phyloP scores from a whole-genome alignment of 345 rosid genomes.

The Syzygium jambos region DNA sequence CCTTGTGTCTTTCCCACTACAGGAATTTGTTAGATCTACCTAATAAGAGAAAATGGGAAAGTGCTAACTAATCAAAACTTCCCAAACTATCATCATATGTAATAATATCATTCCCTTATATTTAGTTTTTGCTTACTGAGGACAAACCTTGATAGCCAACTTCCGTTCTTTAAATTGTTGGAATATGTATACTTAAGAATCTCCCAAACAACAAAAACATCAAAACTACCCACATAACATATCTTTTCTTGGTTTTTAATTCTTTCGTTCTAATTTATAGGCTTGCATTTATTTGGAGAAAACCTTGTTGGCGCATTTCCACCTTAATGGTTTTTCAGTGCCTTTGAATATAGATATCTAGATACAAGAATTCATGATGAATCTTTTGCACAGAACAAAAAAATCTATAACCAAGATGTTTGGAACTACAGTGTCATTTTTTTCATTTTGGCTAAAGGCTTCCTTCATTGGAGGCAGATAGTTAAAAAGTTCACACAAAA shows the following conservation, averaged over 20 bases:
- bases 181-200: no score
- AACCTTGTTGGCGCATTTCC: neutral
- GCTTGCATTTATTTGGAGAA: neutral
- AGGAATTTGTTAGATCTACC: no score
- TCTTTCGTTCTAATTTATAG: neutral
- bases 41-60: no score
- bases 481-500: neutral
- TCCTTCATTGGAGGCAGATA: neutral
- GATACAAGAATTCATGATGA: neutral
- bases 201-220: no score
- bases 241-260: neutral
- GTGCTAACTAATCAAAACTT: no score
- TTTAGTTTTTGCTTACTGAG: no score
- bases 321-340: neutral
- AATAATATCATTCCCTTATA: no score
- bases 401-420: neutral
- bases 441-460: neutral
- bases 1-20: no score
- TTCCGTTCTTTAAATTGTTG: no score
- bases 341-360: neutral
- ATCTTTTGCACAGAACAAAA: neutral
- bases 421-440: neutral
- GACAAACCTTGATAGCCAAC: no score
- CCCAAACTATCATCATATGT: no score
- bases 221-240: neutral